phyloP scores from a whole-genome alignment of 2,329 filamentous ascomycete species.

The Fusarium multiceps region DNA sequence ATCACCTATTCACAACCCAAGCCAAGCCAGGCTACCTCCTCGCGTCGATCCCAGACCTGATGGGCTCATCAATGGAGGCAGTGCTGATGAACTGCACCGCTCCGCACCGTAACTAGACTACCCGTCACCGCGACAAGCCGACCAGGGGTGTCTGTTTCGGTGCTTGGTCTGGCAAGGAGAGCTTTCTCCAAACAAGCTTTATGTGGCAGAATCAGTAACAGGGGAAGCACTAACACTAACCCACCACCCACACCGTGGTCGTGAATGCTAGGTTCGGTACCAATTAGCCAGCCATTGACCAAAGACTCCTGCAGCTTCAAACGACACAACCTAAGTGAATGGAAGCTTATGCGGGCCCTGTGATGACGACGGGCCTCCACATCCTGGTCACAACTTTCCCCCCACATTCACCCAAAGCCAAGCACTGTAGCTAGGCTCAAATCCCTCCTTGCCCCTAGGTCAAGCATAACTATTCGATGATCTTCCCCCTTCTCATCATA shows the following conservation, averaged over 20 bases:
- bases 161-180: constrained; percentile 37
- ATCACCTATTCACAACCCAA: constrained; percentile 30
- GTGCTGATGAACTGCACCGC: constrained; percentile 40
- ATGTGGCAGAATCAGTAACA: constrained; percentile 42
- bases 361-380: constrained; percentile 43
- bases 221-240: constrained; percentile 36
- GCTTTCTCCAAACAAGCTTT: constrained; percentile 47
- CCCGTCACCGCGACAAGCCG: constrained; percentile 40
- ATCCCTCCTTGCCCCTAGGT: constrained; percentile 41
- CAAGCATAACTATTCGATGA: constrained; percentile 41
- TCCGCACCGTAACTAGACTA: constrained; percentile 7
- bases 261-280: constrained; percentile 17
- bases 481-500: constrained; percentile 45
- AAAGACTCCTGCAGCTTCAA: constrained; percentile 12
- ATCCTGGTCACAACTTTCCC: constrained; percentile 36
- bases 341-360: constrained; percentile 41
- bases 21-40: constrained; percentile 27
- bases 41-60: constrained; percentile 41
- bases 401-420: constrained; percentile 42
- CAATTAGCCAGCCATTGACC: background rate
- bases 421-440: constrained; percentile 44
- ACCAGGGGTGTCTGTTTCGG: constrained; percentile 44
- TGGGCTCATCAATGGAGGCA: constrained; percentile 48
- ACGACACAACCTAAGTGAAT: constrained; percentile 20
- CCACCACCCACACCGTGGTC: constrained; percentile 26